Evolutionary conservation across 2,329 filamentous ascomycete species (phyloP).

Genomic region (Fusarium miscanthi): DNA sequence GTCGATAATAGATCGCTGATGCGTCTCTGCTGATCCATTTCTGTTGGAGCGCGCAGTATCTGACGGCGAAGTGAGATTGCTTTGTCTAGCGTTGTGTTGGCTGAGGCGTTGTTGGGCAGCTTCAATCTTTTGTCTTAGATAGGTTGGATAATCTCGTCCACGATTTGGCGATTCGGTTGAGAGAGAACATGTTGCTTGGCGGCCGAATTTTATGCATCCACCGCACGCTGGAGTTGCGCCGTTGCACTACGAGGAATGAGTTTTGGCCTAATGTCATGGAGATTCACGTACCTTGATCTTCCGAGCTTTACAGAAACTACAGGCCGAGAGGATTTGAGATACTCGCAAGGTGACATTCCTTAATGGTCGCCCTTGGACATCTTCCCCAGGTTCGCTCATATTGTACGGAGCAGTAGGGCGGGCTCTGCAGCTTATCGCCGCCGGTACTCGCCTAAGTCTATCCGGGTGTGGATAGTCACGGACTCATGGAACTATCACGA

Average conservation of each 20-base stretch:
- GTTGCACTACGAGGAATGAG: neutral
- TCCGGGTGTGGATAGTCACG: accelerated
- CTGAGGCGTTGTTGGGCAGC: neutral
- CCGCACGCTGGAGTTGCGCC: conserved; percentile 8
- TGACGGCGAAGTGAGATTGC: accelerated
- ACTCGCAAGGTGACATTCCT: conserved; percentile 3
- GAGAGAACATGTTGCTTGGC: neutral
- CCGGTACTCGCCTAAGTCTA: neutral
- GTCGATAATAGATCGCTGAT: conserved; percentile 6
- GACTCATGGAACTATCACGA: neutral
- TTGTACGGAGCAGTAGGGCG: neutral
- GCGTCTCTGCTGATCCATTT: neutral
- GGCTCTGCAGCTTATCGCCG: neutral
- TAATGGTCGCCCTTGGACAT: neutral
- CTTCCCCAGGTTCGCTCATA: neutral
- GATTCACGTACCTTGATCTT: conserved; percentile 6
- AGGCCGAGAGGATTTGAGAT: conserved; percentile 4
- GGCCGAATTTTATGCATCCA: neutral
- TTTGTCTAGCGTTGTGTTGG: neutral
- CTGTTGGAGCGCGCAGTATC: neutral
- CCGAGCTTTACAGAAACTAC: conserved; percentile 8
- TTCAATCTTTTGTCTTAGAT: conserved; percentile 5
- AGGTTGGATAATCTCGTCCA: neutral
- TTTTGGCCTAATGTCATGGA: too few species aligned
- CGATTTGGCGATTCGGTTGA: neutral